These are phyloP conservation scores for Psophocarpus tetragonolobus DNA, from an alignment of 306 rosid genomes.

Conservation along the genomic window DNA sequence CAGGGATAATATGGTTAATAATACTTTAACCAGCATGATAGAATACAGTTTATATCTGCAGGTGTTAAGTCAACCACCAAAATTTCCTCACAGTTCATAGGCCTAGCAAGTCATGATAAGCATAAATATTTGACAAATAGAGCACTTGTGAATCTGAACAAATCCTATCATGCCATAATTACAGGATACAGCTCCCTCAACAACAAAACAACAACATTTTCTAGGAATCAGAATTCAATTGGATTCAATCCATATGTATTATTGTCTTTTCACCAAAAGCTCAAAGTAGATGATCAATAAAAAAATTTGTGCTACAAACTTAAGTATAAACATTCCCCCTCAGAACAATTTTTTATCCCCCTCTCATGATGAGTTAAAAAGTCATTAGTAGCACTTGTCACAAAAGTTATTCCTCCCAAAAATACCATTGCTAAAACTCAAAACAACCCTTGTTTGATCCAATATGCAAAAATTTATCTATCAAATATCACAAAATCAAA, in stretches of 20 bases:
- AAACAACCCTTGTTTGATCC: constrained; percentile 1
- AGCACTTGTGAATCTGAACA: constrained; percentile 3
- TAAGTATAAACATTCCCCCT: not conserved
- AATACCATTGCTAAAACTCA: not conserved
- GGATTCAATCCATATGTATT: not conserved
- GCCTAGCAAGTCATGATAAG: constrained; percentile 9
- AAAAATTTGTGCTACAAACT: not conserved
- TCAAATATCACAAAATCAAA: not conserved
- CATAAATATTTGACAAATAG: not conserved
- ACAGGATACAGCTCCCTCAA: not conserved
- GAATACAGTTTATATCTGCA: constrained; percentile 17
- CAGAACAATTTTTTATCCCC: not conserved
- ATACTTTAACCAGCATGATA: constrained; percentile 13
- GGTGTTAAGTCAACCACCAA: not conserved
- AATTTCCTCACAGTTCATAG: not conserved
- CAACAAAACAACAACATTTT: constrained; percentile 21
- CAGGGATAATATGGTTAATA: constrained; percentile 4
- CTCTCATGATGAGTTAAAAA: not conserved
- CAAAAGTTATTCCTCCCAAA: not conserved
- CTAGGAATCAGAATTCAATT: not conserved
- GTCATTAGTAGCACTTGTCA: not conserved
- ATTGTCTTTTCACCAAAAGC: constrained; percentile 14
- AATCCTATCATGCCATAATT: constrained; percentile 17
- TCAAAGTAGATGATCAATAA: not conserved
- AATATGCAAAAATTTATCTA: not conserved